Conservation (phyloP, 257 asterid genomes). For the Dorcoceras hygrometricum region DNA sequence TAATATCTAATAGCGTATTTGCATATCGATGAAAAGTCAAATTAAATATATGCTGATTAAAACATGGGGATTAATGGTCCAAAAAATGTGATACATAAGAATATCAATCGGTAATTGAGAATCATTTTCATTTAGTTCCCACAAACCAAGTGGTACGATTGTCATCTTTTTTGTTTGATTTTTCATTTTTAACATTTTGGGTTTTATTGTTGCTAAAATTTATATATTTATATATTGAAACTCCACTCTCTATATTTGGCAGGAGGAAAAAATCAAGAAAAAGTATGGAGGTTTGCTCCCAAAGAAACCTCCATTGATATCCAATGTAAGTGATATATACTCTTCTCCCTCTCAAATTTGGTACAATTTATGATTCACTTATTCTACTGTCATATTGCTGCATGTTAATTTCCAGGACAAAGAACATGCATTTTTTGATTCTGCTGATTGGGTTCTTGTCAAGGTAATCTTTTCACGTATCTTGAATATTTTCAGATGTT, state of each 20-base stretch:
- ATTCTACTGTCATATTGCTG: neutral
- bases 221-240: too few relatives aligned
- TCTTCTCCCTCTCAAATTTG: neutral
- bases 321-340: slow-evolving; percentile 42
- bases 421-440: slow-evolving; percentile 85
- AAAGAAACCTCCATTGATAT: slow-evolving; percentile 66
- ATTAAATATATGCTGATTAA: too few relatives aligned
- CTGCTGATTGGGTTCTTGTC: slow-evolving; percentile 91
- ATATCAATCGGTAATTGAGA: too few relatives aligned
- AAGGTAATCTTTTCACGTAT: slow-evolving; percentile 42
- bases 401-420: slow-evolving; percentile 54
- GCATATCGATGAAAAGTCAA: too few relatives aligned
- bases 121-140: too few relatives aligned
- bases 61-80: too few relatives aligned
- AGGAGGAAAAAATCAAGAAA: slow-evolving; percentile 71
- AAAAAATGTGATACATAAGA: too few relatives aligned
- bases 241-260: slow-evolving; percentile 17
- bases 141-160: too few relatives aligned
- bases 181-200: neutral
- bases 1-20: too few relatives aligned
- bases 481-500: neutral
- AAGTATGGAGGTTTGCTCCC: slow-evolving; percentile 66
- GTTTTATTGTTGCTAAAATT: too few relatives aligned
- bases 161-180: too few relatives aligned
- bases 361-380: neutral